These are phyloP conservation scores for Calonectria hongkongensis DNA, from an alignment of 2,329 filamentous ascomycete species.

Conservation along the genomic window DNA sequence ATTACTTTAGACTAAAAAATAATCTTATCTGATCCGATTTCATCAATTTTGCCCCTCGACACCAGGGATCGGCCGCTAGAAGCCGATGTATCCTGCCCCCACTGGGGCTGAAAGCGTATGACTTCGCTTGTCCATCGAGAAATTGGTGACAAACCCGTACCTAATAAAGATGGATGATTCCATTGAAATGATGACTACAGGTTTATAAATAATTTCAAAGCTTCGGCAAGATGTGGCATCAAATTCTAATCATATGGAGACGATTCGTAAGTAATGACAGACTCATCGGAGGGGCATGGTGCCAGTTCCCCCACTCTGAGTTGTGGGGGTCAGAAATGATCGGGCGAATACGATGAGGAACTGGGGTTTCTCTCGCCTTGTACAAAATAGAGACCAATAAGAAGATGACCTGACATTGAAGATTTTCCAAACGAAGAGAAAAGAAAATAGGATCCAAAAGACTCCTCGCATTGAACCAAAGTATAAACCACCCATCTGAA, in stretches of 20 bases:
- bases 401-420: too few relatives aligned
- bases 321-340: too few relatives aligned
- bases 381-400: too few relatives aligned
- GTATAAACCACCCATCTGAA: too few relatives aligned
- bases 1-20: background rate
- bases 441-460: too few relatives aligned
- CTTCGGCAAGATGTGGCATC: background rate
- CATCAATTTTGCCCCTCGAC: background rate
- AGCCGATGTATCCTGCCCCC: background rate
- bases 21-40: slow-evolving; percentile 18
- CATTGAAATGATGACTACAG: background rate
- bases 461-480: too few relatives aligned
- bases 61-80: slow-evolving; percentile 10
- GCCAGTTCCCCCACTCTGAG: too few relatives aligned
- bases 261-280: too few relatives aligned
- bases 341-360: too few relatives aligned
- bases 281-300: too few relatives aligned
- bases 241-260: background rate
- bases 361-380: too few relatives aligned
- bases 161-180: background rate
- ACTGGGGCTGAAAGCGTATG: background rate
- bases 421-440: too few relatives aligned
- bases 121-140: background rate
- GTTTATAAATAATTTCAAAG: background rate
- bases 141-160: background rate